Percentiles rank a stretch among this genome's conserved stretches.
These are phyloP conservation scores for Silene conica DNA, from an alignment of 148 eudicot genomes.

Conservation along the genomic window DNA sequence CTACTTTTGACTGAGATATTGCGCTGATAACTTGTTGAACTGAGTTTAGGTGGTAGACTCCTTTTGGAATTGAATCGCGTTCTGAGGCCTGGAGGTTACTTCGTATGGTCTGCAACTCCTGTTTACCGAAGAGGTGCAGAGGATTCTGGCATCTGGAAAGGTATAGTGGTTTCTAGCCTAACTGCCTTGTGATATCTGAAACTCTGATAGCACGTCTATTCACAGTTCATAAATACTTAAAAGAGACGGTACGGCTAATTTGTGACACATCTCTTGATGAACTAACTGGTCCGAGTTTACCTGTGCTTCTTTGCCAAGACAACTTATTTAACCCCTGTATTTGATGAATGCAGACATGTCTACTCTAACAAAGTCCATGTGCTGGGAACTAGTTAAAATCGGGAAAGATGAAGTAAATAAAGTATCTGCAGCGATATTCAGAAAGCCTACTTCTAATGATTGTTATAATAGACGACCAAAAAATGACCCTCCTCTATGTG, in stretches of 20 bases:
- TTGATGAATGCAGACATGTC: conserved; percentile 43
- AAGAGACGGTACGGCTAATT: not conserved
- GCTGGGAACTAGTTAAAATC: conserved; percentile 57
- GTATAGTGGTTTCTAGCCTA: conserved; percentile 19
- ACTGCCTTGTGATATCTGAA: not conserved
- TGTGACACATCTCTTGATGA: not conserved
- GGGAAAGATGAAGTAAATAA: conserved; percentile 44
- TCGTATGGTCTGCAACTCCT: conserved; percentile 86
- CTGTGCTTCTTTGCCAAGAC: not conserved
- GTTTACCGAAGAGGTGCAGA: conserved; percentile 52
- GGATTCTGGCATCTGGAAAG: conserved; percentile 61
- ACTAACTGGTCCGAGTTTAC: not conserved
- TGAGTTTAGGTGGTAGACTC: conserved; percentile 58
- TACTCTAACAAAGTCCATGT: conserved; percentile 51
- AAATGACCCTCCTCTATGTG: conserved; percentile 45
- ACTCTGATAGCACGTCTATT: not conserved
- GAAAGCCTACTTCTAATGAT: conserved; percentile 60
- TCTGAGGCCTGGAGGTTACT: conserved; percentile 75
- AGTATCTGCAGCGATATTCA: conserved; percentile 57
- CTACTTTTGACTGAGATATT: not conserved
- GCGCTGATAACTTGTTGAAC: not conserved
- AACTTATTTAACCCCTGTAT: not conserved
- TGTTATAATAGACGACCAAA: conserved; percentile 50
- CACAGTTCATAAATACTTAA: too few species aligned
- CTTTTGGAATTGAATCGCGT: conserved; percentile 69